Base-by-base conservation (phyloP, 2,329 filamentous ascomycete species). In the Cercospora sp. region DNA sequence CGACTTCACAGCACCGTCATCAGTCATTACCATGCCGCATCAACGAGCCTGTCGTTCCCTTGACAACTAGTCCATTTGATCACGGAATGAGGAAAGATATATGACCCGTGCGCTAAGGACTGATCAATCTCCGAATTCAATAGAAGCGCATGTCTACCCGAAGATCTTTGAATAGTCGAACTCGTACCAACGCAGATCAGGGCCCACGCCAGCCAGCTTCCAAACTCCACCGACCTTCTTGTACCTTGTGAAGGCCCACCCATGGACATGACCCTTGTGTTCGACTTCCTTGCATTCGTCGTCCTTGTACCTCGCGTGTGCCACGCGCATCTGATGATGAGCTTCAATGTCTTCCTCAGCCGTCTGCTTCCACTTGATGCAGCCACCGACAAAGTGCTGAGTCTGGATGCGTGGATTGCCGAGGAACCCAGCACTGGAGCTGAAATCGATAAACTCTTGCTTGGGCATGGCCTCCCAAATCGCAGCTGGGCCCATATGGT, bases 361-460 rank as follows among this genome's bases (percentile, higher is more conserved):
- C 5, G 13, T 26, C 28, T 57, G 53, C n/a, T 28, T 31, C 53
- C 53, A 57, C n/a, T 57, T 57, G 12, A 57, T 57, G 23, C 23
- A 28, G 3, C 53, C 53, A 57, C 53, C 53, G 3, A 57, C 53
- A 31, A 57, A 57, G n/a, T 57, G 53, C 53, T 57, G 53, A 7
- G 53, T 57, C 53, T 57, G 53, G 2, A 57, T 57, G 53, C 53
- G 53, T n/a, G 53, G 53, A 13, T 57, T 57, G 23, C 53, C 53
- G 4, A 57, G 53, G 13, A 57, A 57, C 3, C 53, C 53, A n/a
- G 23, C 3, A 31, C 53, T 57, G 23, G 53, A 57, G 13, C 53
- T 57, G 26, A 57, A 57, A 9, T 28, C 53, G 23, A 57, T 31
- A 13, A 57, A 57, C 53, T 57, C 53, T 28, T 57, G 23, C 23